Percentiles rank a stretch among this genome's conserved stretches.
Evolutionary conservation across 805 yeast genomes (phyloP).

Genomic region (Osmozyma mogii): DNA sequence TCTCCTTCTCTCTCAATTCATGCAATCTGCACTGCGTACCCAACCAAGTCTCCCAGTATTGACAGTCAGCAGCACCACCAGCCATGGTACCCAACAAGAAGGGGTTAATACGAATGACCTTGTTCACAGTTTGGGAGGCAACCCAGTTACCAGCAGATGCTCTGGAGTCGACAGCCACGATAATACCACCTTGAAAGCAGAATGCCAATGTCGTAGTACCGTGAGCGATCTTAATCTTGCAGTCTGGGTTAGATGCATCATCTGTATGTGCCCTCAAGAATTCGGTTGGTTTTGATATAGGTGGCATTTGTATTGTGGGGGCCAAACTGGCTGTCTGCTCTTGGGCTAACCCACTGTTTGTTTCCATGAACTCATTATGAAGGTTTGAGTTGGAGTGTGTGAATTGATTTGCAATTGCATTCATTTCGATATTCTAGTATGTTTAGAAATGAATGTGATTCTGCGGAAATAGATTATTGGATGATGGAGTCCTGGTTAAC

Average conservation of each 20-base stretch:
- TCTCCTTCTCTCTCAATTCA: conserved; percentile 88
- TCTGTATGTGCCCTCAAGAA: conserved; percentile 97
- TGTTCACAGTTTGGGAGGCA: conserved; percentile 95
- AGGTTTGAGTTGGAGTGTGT: conserved; percentile 24
- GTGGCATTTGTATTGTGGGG: conserved; percentile 69
- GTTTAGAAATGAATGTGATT: neutral
- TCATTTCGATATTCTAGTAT: conserved; percentile 18
- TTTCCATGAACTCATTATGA: conserved; percentile 21
- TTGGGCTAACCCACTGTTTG: conserved; percentile 14
- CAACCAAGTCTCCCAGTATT: conserved; percentile 98
- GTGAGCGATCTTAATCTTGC: conserved; percentile 93
- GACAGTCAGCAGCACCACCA: conserved; percentile 99
- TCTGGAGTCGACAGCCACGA: conserved; percentile 95
- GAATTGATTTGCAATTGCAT: conserved; percentile 31
- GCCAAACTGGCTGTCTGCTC: conserved; percentile 30
- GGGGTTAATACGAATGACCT: conserved; percentile 95
- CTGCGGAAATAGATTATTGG: neutral
- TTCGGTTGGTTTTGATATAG: conserved; percentile 81
- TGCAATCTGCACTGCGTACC: conserved; percentile 94
- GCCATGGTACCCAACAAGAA: conserved; percentile 96
- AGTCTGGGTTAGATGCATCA: conserved; percentile 86
- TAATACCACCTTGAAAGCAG: conserved; percentile 90
- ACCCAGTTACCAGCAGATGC: conserved; percentile 98
- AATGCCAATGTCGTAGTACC: conserved; percentile 99
- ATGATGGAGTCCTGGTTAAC: neutral